Evolutionary conservation across 331 rosid species (phyloP).

Genomic region (Ulmus americana): DNA sequence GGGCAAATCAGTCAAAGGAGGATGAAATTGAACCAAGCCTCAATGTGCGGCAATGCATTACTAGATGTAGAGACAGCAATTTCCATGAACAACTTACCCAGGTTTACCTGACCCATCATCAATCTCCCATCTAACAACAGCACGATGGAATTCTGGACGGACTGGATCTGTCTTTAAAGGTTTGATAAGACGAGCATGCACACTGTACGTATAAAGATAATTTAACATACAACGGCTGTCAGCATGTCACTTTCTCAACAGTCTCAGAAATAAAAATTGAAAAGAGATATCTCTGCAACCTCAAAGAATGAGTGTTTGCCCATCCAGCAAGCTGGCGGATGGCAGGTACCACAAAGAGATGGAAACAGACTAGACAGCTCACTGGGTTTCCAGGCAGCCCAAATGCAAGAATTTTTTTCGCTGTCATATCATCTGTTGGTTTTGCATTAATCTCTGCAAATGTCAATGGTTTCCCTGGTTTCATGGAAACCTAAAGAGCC

Average conservation of each 20-base stretch:
- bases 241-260: neutral
- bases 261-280: slow-evolving; percentile 7
- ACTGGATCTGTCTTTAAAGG: slow-evolving; percentile 56
- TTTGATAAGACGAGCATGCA: slow-evolving; percentile 57
- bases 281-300: slow-evolving; percentile 41
- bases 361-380: slow-evolving; percentile 77
- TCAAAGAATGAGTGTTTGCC: slow-evolving; percentile 59
- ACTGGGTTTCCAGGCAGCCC: slow-evolving; percentile 95
- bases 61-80: slow-evolving; percentile 1
- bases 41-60: neutral
- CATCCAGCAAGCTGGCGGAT: slow-evolving; percentile 80
- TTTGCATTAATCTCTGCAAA: slow-evolving; percentile 60
- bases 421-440: slow-evolving; percentile 26
- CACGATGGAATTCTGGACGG: slow-evolving; percentile 76
- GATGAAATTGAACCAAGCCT: neutral
- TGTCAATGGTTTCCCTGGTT: slow-evolving; percentile 88
- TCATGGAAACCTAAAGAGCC: slow-evolving; percentile 61
- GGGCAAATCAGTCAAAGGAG: neutral
- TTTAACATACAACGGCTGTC: neutral
- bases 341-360: slow-evolving; percentile 81
- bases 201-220: slow-evolving; percentile 38
- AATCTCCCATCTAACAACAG: slow-evolving; percentile 60
- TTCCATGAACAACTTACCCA: slow-evolving; percentile 55
- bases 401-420: slow-evolving; percentile 55
- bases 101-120: slow-evolving; percentile 76